Evolutionary conservation across 345 rosid species (phyloP).

Genomic region (Conringia planisiliqua): DNA sequence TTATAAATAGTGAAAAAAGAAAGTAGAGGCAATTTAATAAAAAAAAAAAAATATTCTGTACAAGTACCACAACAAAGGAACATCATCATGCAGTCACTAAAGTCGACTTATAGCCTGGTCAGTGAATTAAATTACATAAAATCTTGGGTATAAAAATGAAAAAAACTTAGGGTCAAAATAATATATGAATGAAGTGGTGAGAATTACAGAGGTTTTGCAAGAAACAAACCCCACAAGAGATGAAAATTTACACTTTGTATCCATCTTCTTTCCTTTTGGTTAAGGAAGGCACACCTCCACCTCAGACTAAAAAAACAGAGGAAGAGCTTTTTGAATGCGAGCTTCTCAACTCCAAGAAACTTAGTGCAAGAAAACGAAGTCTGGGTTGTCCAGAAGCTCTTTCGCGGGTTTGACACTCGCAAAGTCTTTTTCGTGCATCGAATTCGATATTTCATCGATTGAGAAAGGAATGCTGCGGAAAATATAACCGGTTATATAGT

Average conservation of each 20-base stretch:
- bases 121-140: background rate
- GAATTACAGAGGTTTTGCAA: constrained; percentile 1
- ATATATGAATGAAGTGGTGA: constrained; percentile 29
- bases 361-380: constrained; percentile 79
- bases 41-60: background rate
- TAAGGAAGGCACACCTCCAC: constrained; percentile 11
- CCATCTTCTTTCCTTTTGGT: constrained; percentile 23
- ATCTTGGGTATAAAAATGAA: background rate
- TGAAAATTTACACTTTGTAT: constrained; percentile 24
- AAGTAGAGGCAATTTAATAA: background rate
- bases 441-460: constrained; percentile 74
- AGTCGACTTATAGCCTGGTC: background rate
- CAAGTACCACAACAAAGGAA: constrained; percentile 3
- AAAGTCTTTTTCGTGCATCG: constrained; percentile 87
- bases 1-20: background rate
- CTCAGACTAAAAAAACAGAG: constrained; percentile 33
- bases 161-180: constrained; percentile 24
- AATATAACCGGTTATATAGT: background rate
- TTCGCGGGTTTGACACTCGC: constrained; percentile 70
- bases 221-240: constrained; percentile 33
- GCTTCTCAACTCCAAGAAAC: constrained; percentile 36
- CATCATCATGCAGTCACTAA: background rate
- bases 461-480: constrained; percentile 89
- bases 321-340: constrained; percentile 33
- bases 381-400: constrained; percentile 72